Evolutionary conservation across 2,329 filamentous ascomycete genomes (phyloP), one percentile per base, ranked within the genome.

Genomic region (Zelopaecilomyces penicillatus): DNA sequence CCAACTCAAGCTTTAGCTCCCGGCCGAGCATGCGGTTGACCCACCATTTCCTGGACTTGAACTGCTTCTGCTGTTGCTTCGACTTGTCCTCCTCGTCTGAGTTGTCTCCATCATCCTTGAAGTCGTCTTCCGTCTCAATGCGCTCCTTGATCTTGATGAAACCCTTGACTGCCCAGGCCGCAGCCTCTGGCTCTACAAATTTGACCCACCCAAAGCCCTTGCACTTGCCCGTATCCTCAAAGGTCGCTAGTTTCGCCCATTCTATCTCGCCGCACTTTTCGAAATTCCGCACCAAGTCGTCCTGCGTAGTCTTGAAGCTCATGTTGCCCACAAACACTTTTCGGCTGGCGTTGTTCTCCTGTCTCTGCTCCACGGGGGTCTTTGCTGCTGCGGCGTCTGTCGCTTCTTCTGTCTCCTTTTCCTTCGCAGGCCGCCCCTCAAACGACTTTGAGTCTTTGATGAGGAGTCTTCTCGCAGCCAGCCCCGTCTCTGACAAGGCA

Each of bases 141-240:
- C 78, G 74, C 61, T 83, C 77, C 59, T 76, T 77, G 57, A 89
- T 75, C 66, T 81, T 80, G 48, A 88, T 75, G 56, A 85, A 96
- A 1, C 91, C 91, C 60, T 82, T 83, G 52, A 95, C 88, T 0
- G 68, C 68, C 62, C 65, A 67, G 41, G 82, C 78, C 0, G 88
- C 88, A 0, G 84, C 78, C 45, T 86, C 81, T 8, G 90, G 60
- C 41, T 89, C 82, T 60, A 83, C 82, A 65, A 97, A 98, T 50
- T 87, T 87, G 49, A 98, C 81, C 90, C 93, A 98, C 5, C 84
- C 93, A 67, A 85, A 98, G 12, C 93, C 94, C 69, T 97, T 97
- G 72, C 93, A 98, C 69, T 97, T 98, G 37, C 93, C 93, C 19
- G 84, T 84, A 64, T 98, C 94, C 65, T 97, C 87, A 60, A 98